Percentiles rank a stretch among this genome's conserved stretches.
These are phyloP conservation scores for Talaromyces sp. DNA, from an alignment of 2,329 filamentous ascomycete genomes.

Conservation along the genomic window DNA sequence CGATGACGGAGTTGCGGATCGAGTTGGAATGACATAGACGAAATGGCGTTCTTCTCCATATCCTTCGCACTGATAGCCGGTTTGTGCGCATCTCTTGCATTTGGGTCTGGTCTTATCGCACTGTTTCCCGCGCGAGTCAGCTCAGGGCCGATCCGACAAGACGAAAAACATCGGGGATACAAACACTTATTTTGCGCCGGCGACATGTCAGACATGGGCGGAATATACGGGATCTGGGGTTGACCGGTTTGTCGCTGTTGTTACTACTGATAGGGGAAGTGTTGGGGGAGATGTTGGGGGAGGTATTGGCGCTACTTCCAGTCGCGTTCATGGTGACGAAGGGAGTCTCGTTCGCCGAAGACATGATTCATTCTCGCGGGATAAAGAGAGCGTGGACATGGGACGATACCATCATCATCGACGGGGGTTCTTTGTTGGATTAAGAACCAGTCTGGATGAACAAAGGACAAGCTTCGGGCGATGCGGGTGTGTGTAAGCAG, in stretches of 20 bases:
- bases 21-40: constrained; percentile 17
- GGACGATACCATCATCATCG: neutral
- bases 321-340: constrained; percentile 5
- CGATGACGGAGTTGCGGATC: neutral
- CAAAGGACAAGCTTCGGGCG: neutral
- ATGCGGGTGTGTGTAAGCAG: neutral
- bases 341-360: neutral
- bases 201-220: constrained; percentile 17
- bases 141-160: neutral
- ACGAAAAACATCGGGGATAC: neutral
- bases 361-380: constrained; percentile 6
- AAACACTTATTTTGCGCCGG: constrained; percentile 17
- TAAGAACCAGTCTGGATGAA: neutral
- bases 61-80: constrained; percentile 18
- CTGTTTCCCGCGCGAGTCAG: constrained; percentile 9
- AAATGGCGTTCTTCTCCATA: constrained; percentile 18
- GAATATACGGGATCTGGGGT: constrained; percentile 15
- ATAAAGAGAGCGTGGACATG: neutral
- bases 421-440: neutral
- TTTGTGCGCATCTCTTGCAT: constrained; percentile 18
- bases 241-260: neutral
- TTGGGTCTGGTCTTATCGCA: constrained; percentile 17
- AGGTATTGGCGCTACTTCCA: neutral
- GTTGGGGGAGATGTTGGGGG: neutral
- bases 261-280: neutral